Evolutionary conservation across 31 red algal species (phyloP).

Genomic region (Endocladia muricata): DNA sequence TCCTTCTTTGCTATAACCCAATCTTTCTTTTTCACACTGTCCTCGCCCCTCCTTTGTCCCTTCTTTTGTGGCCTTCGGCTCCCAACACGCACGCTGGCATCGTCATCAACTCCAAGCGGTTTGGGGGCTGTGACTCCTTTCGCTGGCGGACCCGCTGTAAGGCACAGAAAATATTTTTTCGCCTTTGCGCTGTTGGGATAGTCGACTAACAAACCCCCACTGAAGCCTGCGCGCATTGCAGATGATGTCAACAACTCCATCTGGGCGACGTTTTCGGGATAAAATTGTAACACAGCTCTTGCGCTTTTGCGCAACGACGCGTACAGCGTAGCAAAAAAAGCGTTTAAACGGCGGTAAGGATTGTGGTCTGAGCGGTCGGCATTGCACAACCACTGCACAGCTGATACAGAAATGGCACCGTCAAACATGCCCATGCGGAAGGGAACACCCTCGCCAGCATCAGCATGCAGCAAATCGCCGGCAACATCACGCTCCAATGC

Average conservation of each 20-base stretch:
- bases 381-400: slow-evolving; percentile 94
- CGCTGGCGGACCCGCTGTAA: slow-evolving; percentile 69
- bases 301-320: slow-evolving; percentile 59
- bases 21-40: slow-evolving; percentile 29
- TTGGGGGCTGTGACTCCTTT: slow-evolving; percentile 35
- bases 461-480: slow-evolving; percentile 70
- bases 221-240: slow-evolving; percentile 81
- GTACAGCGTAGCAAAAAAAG: slow-evolving; percentile 88
- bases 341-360: slow-evolving; percentile 71
- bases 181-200: slow-evolving; percentile 91
- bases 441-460: slow-evolving; percentile 71
- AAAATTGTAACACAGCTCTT: slow-evolving; percentile 90
- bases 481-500: slow-evolving; percentile 62
- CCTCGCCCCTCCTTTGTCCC: neutral
- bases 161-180: slow-evolving; percentile 81
- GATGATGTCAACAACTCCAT: slow-evolving; percentile 60
- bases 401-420: slow-evolving; percentile 92
- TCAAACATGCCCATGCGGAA: slow-evolving; percentile 81
- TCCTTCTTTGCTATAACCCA: slow-evolving; percentile 83
- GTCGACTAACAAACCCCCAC: slow-evolving; percentile 89
- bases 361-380: slow-evolving; percentile 61
- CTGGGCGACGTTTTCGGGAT: slow-evolving; percentile 81
- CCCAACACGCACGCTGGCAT: slow-evolving; percentile 2
- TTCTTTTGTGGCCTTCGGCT: slow-evolving; percentile 34
- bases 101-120: slow-evolving; percentile 35